phyloP scores from a whole-genome alignment of 495 filamentous ascomycete species.

The Tuber brumale region DNA sequence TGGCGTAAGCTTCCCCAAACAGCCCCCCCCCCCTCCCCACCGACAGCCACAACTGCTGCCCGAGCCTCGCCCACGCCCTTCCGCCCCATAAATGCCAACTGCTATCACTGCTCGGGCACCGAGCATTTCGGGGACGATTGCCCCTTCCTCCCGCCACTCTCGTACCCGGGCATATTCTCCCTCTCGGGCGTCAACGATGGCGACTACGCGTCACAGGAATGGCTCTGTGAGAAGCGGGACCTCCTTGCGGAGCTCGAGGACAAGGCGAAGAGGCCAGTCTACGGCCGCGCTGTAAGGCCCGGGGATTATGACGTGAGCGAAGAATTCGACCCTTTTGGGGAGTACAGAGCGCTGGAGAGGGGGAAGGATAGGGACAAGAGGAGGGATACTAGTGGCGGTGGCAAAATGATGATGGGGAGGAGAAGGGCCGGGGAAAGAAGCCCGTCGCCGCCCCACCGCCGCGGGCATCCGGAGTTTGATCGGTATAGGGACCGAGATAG shows the following conservation, averaged over 20 bases:
- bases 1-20: constrained; percentile 30
- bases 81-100: constrained; percentile 11
- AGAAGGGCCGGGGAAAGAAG: constrained; percentile 6
- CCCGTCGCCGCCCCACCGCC: constrained; percentile 1
- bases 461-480: constrained; percentile 23
- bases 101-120: constrained; percentile 34
- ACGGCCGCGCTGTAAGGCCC: not conserved
- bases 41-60: constrained; percentile 8
- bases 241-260: constrained; percentile 17
- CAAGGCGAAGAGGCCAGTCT: not conserved
- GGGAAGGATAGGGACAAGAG: not conserved
- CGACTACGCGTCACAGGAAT: constrained; percentile 26
- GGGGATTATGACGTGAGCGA: not conserved
- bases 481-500: constrained; percentile 12
- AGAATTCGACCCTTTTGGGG: not conserved
- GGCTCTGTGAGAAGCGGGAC: constrained; percentile 26
- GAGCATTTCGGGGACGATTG: constrained; percentile 41
- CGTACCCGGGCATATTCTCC: constrained; percentile 26
- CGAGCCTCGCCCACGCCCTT: constrained; percentile 11
- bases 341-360: not conserved
- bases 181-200: constrained; percentile 28
- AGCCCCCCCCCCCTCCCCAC: constrained; percentile 10
- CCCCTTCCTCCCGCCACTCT: constrained; percentile 25
- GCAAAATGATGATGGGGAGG: not conserved
- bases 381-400: constrained; percentile 5